Percentiles rank a stretch among this genome's conserved stretches.
phyloP scores from a whole-genome alignment of 2,329 filamentous ascomycete genomes.

The Ascocoryne sarcoides region DNA sequence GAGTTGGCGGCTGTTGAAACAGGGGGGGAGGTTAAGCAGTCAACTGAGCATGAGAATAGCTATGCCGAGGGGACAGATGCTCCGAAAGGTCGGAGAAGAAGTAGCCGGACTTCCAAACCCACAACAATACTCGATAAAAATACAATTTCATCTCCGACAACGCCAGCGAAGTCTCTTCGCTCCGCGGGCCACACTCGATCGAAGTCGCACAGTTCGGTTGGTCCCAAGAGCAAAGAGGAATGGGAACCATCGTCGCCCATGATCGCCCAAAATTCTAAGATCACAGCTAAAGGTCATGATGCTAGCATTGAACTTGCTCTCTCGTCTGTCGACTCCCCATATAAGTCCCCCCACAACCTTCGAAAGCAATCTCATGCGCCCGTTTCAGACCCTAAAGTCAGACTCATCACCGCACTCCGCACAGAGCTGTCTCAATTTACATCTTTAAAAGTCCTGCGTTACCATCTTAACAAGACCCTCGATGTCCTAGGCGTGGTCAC shows the following conservation, averaged over 20 bases:
- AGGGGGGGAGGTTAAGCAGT: too few species aligned
- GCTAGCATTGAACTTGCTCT: constrained; percentile 25
- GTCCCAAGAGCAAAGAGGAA: constrained; percentile 2
- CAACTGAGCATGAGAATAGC: neutral
- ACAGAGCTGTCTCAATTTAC: constrained; percentile 43
- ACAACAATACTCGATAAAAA: constrained; percentile 7
- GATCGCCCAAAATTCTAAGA: constrained; percentile 15
- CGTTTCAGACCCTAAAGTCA: constrained; percentile 19
- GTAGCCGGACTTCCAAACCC: constrained; percentile 12
- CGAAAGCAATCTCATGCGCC: constrained; percentile 11
- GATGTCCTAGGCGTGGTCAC: constrained; percentile 49
- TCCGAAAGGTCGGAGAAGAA: constrained; percentile 12
- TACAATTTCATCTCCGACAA: constrained; percentile 8
- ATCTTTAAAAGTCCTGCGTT: constrained; percentile 43
- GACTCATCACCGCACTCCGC: constrained; percentile 20
- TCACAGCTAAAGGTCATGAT: constrained; percentile 22
- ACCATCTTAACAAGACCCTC: constrained; percentile 38
- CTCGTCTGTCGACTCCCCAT: constrained; percentile 20
- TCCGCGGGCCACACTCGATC: neutral
- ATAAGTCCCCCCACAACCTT: constrained; percentile 18
- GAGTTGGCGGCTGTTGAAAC: too few species aligned
- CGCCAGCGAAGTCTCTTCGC: constrained; percentile 3
- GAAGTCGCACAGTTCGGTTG: neutral
- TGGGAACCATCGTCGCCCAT: constrained; percentile 15
- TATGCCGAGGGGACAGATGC: constrained; percentile 3